A percentile compares a stretch with the other conserved stretches of the same genome.
Conservation (phyloP, 371 early-diverging fungal species). For the Batrachochytrium dendrobatidis region DNA sequence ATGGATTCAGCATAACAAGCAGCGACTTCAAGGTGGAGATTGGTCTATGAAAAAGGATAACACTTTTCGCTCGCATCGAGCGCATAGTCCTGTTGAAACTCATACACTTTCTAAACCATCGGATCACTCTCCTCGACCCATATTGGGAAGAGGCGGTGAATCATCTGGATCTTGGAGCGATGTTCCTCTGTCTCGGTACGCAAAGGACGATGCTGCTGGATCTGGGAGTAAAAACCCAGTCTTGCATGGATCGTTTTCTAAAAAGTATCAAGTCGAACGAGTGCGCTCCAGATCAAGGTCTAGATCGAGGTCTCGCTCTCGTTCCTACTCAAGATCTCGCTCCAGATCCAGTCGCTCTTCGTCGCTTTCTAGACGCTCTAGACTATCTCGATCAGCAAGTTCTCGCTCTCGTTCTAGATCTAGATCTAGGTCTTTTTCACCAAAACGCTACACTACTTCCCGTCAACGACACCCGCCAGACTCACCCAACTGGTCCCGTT, state of each 20-base stretch:
- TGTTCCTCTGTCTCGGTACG: not conserved
- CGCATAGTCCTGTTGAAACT: not conserved
- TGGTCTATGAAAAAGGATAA: not conserved
- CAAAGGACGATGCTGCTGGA: not conserved
- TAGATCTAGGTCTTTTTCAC: not conserved
- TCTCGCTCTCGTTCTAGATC: not conserved
- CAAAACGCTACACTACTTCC: too few species aligned
- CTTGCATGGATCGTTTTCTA: not conserved
- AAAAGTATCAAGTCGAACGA: not conserved
- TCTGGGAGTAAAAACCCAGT: not conserved
- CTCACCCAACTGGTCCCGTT: too few species aligned
- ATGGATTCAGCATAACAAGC: not conserved
- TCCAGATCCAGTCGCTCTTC: not conserved
- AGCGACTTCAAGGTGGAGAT: too few species aligned
- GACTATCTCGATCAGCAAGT: not conserved
- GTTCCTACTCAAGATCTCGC: constrained; percentile 1
- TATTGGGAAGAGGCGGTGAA: not conserved
- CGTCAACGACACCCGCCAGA: too few species aligned
- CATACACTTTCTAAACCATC: not conserved
- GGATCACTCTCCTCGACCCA: not conserved
- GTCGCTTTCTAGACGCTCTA: not conserved
- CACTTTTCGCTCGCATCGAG: too few species aligned
- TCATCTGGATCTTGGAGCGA: not conserved
- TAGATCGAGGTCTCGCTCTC: not conserved
- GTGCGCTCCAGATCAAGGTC: not conserved